These are phyloP conservation scores for Coccomyxa sp. DNA, from an alignment of 139 green algal species.

Conservation along the genomic window DNA sequence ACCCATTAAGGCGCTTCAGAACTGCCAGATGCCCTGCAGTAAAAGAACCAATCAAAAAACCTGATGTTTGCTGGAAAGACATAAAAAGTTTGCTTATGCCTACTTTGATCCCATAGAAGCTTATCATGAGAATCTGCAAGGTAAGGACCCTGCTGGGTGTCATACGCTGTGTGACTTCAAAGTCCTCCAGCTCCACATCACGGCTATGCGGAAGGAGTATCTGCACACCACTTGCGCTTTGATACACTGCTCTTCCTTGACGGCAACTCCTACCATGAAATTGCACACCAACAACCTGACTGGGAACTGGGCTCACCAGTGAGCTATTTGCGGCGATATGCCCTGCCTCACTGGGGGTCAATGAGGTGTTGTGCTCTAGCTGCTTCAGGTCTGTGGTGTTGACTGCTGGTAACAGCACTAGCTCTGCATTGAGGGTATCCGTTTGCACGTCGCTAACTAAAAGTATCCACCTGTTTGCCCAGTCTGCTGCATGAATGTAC, in stretches of 20 bases:
- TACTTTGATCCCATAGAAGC: not conserved
- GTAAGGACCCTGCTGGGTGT: conserved; percentile 29
- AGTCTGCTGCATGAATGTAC: no score
- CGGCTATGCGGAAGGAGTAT: conserved; percentile 68
- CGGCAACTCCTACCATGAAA: not conserved
- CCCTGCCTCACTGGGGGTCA: not conserved
- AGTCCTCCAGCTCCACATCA: conserved; percentile 74
- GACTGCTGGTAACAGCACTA: no score
- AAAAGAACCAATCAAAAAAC: not conserved
- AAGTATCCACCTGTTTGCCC: no score
- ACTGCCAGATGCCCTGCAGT: not conserved
- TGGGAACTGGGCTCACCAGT: not conserved
- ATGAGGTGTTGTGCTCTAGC: not conserved
- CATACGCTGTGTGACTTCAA: conserved; percentile 36
- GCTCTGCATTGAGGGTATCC: no score
- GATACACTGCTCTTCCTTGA: not conserved
- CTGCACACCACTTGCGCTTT: conserved; percentile 6
- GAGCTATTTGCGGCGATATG: not conserved
- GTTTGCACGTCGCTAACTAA: no score
- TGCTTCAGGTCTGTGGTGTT: not conserved
- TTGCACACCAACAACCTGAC: not conserved
- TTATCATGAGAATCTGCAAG: conserved; percentile 15
- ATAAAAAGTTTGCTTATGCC: not conserved
- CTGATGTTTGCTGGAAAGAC: not conserved
- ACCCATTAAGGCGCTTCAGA: not conserved